Evolutionary conservation across 2,329 filamentous ascomycete species (phyloP).

Genomic region (Chaetothyriales sp.): DNA sequence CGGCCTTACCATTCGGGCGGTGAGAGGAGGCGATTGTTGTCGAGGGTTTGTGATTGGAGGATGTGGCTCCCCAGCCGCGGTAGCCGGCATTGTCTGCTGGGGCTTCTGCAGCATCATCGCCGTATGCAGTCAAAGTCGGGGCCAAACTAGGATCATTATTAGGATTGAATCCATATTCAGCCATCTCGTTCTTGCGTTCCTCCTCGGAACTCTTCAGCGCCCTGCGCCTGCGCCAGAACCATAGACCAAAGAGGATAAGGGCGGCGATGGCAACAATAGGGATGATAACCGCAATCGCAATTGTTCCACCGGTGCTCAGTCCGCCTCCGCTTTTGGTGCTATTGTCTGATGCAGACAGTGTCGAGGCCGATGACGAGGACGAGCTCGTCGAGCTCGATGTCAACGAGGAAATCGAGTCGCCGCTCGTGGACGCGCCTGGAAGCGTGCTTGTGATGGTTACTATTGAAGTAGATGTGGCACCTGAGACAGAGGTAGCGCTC

Average conservation of each 20-base stretch:
- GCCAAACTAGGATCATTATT: constrained; percentile 78
- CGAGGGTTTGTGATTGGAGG: constrained; percentile 66
- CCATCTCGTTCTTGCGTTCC: constrained; percentile 82
- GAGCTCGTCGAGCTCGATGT: constrained; percentile 6
- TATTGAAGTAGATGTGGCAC: constrained; percentile 10
- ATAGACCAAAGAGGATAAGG: constrained; percentile 38
- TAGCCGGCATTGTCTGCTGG: constrained; percentile 70
- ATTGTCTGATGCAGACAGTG: constrained; percentile 13
- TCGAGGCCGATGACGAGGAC: constrained; percentile 15
- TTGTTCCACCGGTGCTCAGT: constrained; percentile 45
- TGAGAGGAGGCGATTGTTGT: constrained; percentile 70
- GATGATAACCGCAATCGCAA: constrained; percentile 85
- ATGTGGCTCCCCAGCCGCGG: constrained; percentile 79
- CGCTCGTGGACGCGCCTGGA: constrained; percentile 18
- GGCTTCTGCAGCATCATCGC: constrained; percentile 54
- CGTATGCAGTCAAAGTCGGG: constrained; percentile 34
- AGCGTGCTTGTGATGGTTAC: constrained; percentile 19
- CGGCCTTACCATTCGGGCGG: constrained; percentile 35
- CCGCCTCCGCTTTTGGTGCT: constrained; percentile 18
- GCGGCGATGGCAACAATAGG: constrained; percentile 68
- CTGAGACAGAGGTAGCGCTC: constrained; percentile 9
- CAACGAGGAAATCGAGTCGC: constrained; percentile 12
- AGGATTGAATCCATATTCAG: constrained; percentile 96
- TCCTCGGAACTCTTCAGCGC: constrained; percentile 73
- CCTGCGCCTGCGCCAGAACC: constrained; percentile 75